Evolutionary conservation across 306 rosid genomes (phyloP).

Genomic region (Erythrophleum fordii): DNA sequence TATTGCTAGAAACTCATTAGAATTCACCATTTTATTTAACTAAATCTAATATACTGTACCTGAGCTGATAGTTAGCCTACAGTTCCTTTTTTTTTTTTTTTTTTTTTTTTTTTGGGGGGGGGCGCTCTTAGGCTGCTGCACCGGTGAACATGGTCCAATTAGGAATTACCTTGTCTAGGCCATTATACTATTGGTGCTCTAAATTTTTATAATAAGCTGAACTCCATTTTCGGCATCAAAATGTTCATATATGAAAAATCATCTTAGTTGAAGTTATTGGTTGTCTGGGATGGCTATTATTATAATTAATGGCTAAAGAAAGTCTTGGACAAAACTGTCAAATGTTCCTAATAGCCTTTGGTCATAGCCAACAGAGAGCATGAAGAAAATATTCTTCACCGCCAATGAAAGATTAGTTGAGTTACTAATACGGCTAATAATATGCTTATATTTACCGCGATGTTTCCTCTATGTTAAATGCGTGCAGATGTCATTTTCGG

Average conservation of each 20-base stretch:
- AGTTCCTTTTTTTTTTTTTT: not conserved
- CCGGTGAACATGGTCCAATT: not conserved
- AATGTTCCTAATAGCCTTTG: not conserved
- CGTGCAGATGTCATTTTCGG: slow-evolving; percentile 68
- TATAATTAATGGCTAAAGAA: slow-evolving; percentile 4
- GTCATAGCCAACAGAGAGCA: slow-evolving; percentile 1
- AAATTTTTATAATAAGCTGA: not conserved
- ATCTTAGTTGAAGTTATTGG: not conserved
- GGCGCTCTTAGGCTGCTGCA: not conserved
- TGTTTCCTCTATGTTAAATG: slow-evolving; percentile 34
- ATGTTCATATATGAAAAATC: not conserved
- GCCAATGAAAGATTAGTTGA: slow-evolving; percentile 3
- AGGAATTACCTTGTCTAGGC: not conserved
- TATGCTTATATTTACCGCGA: slow-evolving; percentile 22
- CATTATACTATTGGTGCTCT: not conserved
- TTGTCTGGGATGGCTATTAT: not conserved
- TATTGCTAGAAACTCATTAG: not conserved
- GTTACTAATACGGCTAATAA: not conserved
- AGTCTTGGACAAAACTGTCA: not conserved
- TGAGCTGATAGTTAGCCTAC: not conserved
- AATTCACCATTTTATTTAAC: not conserved
- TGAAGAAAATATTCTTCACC: slow-evolving; percentile 4
- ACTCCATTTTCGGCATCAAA: not conserved
- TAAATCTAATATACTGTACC: not conserved
- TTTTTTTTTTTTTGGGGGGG: no score